Percentiles rank a stretch among this genome's conserved stretches.
phyloP scores from a whole-genome alignment of 1,139 yeast genomes.

The Saccharomyces hybrid region DNA sequence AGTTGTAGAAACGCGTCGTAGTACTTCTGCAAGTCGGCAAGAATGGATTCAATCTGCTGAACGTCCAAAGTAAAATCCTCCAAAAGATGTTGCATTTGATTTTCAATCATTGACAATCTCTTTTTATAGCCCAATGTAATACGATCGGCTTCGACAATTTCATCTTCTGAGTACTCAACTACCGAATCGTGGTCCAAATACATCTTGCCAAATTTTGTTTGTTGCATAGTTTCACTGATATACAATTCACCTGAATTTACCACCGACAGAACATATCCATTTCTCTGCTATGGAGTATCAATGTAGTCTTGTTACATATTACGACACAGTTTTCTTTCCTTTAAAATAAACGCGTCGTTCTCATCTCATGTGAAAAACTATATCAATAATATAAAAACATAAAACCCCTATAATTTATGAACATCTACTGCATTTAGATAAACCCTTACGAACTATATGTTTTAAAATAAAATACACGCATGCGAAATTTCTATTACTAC shows the following conservation, averaged over 20 bases:
- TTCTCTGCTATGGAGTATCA: neutral
- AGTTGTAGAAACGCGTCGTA: neutral
- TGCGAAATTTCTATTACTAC: neutral
- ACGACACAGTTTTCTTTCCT: neutral
- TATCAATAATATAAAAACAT: neutral
- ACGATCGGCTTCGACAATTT: neutral
- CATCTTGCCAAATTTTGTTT: neutral
- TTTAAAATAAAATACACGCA: neutral
- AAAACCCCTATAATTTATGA: neutral
- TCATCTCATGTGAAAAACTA: neutral
- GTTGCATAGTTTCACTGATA: neutral
- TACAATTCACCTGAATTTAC: neutral
- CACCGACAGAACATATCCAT: neutral
- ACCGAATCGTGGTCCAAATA: neutral
- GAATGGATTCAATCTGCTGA: neutral
- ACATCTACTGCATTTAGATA: neutral
- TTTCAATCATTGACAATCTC: neutral
- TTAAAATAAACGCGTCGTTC: neutral
- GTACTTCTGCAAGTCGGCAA: neutral
- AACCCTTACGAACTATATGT: neutral
- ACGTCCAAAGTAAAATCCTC: neutral
- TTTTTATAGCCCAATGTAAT: neutral
- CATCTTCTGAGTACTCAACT: neutral
- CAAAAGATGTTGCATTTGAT: neutral
- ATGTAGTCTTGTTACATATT: neutral